Conservation (phyloP, 2,329 filamentous ascomycete genomes). For the Pestalotiopsis sp. region DNA sequence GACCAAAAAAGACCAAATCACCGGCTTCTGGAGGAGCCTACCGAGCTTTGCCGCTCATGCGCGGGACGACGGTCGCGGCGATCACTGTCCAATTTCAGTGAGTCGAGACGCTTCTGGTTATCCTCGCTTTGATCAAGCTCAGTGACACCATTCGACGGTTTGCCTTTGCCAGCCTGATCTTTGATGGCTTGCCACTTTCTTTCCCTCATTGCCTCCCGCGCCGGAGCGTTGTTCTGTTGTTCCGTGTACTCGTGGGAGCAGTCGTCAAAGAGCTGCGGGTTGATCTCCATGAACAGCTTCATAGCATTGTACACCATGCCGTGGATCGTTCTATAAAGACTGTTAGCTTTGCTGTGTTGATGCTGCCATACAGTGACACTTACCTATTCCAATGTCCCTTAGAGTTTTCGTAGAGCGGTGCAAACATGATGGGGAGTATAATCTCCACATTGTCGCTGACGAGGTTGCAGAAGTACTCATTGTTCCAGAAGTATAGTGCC, state of each 20-base stretch:
- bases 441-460: conserved; percentile 99
- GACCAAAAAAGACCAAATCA: conserved; percentile 31
- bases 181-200: conserved; percentile 87
- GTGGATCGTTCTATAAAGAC: conserved; percentile 78
- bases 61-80: conserved; percentile 54
- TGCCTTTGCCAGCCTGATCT: conserved; percentile 76
- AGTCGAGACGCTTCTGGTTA: conserved; percentile 85
- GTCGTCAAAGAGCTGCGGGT: conserved; percentile 96
- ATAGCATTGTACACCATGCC: conserved; percentile 99
- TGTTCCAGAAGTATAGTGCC: conserved; percentile 99
- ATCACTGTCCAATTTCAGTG: conserved; percentile 83
- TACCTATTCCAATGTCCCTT: conserved; percentile 99
- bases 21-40: conserved; percentile 55
- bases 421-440: conserved; percentile 99
- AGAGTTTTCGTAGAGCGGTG: conserved; percentile 95
- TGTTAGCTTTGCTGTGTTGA: conserved; percentile 20
- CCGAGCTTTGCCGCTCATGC: conserved; percentile 64
- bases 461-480: conserved; percentile 99
- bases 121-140: conserved; percentile 84
- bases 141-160: conserved; percentile 43
- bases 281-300: conserved; percentile 99
- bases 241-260: conserved; percentile 98
- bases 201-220: conserved; percentile 79
- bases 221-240: conserved; percentile 88
- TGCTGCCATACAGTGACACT: conserved; percentile 27